A percentile compares a stretch with the other conserved stretches of the same genome.
These are phyloP conservation scores for Choricystis sp. DNA, from an alignment of 139 green algal species.

Conservation along the genomic window DNA sequence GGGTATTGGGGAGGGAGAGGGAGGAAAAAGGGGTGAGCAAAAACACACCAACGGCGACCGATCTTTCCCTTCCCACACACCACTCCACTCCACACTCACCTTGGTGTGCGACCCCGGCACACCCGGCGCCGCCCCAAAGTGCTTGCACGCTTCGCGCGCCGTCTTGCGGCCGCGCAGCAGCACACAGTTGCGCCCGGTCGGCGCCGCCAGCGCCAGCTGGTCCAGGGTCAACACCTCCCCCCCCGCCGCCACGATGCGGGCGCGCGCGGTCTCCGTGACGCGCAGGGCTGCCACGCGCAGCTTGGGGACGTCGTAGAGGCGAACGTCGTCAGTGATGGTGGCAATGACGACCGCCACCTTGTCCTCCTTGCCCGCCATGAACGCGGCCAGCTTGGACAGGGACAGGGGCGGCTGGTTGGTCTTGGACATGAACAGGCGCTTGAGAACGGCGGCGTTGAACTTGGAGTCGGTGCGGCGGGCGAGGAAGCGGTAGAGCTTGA, in stretches of 20 bases:
- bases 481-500: constrained; percentile 99
- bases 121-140: constrained; percentile 84
- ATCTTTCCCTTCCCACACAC: too few species aligned
- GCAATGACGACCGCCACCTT: constrained; percentile 88
- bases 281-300: constrained; percentile 74
- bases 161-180: constrained; percentile 93
- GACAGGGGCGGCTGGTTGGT: constrained; percentile 89
- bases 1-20: constrained; percentile 29
- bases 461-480: constrained; percentile 77
- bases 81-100: constrained; percentile 1
- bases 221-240: constrained; percentile 97
- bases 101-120: not conserved
- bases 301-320: constrained; percentile 85
- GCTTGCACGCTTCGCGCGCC: constrained; percentile 84
- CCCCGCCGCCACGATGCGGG: constrained; percentile 79
- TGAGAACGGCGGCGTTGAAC: constrained; percentile 97
- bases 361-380: constrained; percentile 86
- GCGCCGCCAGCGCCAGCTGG: constrained; percentile 85
- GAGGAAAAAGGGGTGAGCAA: not conserved
- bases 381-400: constrained; percentile 78
- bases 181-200: constrained; percentile 78
- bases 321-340: constrained; percentile 89
- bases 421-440: constrained; percentile 89
- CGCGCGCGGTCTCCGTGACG: constrained; percentile 92
- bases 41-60: not conserved